These are phyloP conservation scores for Gremmenia infestans DNA, from an alignment of 2,329 filamentous ascomycete genomes.

Conservation along the genomic window DNA sequence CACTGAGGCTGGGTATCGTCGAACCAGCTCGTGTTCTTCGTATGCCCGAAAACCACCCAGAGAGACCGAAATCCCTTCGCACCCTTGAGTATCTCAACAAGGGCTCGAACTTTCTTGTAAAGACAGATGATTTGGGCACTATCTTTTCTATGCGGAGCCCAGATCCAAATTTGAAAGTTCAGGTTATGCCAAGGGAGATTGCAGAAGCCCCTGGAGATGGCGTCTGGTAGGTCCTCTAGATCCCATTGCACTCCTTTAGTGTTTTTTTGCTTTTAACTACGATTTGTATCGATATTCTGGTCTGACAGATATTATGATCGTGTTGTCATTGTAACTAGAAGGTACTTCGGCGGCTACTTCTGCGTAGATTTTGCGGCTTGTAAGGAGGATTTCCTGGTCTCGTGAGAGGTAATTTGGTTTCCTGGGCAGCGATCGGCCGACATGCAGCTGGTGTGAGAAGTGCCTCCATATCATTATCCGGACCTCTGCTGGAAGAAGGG, in stretches of 20 bases:
- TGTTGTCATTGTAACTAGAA: constrained; percentile 12
- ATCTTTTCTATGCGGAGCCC: constrained; percentile 9
- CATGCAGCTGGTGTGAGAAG: constrained; percentile 7
- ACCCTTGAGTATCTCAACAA: constrained; percentile 10
- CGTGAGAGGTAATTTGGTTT: constrained; percentile 11
- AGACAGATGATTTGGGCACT: constrained; percentile 9
- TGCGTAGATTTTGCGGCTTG: constrained; percentile 13
- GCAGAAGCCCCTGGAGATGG: constrained; percentile 10
- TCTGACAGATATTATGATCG: constrained; percentile 8
- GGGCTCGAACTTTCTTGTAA: constrained; percentile 12
- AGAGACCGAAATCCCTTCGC: constrained; percentile 13
- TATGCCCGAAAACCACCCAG: constrained; percentile 10
- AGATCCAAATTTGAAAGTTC: constrained; percentile 9
- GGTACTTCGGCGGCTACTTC: constrained; percentile 14
- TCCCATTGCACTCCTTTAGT: constrained; percentile 7
- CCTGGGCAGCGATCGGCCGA: constrained; percentile 11
- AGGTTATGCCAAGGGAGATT: constrained; percentile 13
- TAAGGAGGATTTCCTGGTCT: constrained; percentile 13
- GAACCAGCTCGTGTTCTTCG: constrained; percentile 12
- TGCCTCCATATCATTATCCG: constrained; percentile 13
- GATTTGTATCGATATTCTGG: constrained; percentile 11
- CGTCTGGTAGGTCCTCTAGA: constrained; percentile 10
- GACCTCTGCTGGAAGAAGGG: constrained; percentile 10
- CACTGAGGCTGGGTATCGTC: constrained; percentile 8
- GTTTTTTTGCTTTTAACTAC: constrained; percentile 11